Percentiles rank a stretch among this genome's conserved stretches.
These are phyloP conservation scores for Setomelanomma holmii DNA, from an alignment of 2,329 filamentous ascomycete species.

Conservation along the genomic window DNA sequence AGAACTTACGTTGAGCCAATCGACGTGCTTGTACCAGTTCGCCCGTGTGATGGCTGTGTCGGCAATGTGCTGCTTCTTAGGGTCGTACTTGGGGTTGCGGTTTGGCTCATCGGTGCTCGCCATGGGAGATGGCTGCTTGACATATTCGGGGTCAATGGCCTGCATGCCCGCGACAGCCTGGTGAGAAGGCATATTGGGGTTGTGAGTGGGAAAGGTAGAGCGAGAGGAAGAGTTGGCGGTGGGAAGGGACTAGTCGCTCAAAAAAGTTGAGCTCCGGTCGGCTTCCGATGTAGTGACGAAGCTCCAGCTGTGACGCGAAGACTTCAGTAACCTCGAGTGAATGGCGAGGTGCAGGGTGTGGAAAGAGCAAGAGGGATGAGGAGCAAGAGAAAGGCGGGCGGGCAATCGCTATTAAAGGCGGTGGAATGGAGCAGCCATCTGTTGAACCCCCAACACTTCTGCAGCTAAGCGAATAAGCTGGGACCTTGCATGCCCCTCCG, in stretches of 20 bases:
- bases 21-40: slow-evolving; percentile 93
- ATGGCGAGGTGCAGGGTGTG: slow-evolving; percentile 28
- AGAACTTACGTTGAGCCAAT: slow-evolving; percentile 82
- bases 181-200: slow-evolving; percentile 57
- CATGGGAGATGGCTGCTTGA: slow-evolving; percentile 55
- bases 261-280: slow-evolving; percentile 24
- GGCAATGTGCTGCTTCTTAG: slow-evolving; percentile 84
- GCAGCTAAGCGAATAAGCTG: slow-evolving; percentile 33
- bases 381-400: slow-evolving; percentile 14
- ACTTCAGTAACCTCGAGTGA: slow-evolving; percentile 29
- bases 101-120: slow-evolving; percentile 61
- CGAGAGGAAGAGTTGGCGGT: slow-evolving; percentile 18
- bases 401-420: slow-evolving; percentile 31
- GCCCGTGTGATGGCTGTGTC: slow-evolving; percentile 79
- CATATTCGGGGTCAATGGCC: slow-evolving; percentile 58
- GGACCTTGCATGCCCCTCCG: slow-evolving; percentile 38
- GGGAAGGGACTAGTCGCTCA: slow-evolving; percentile 23
- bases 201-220: slow-evolving; percentile 1
- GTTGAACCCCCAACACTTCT: slow-evolving; percentile 35
- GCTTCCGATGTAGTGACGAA: slow-evolving; percentile 13
- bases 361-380: slow-evolving; percentile 18
- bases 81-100: slow-evolving; percentile 60
- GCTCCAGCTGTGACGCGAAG: slow-evolving; percentile 27
- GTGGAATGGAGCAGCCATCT: slow-evolving; percentile 32
- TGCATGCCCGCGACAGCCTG: slow-evolving; percentile 57